Evolutionary conservation across 305 asterid genomes (phyloP).

Genomic region (Solanum hybrid): DNA sequence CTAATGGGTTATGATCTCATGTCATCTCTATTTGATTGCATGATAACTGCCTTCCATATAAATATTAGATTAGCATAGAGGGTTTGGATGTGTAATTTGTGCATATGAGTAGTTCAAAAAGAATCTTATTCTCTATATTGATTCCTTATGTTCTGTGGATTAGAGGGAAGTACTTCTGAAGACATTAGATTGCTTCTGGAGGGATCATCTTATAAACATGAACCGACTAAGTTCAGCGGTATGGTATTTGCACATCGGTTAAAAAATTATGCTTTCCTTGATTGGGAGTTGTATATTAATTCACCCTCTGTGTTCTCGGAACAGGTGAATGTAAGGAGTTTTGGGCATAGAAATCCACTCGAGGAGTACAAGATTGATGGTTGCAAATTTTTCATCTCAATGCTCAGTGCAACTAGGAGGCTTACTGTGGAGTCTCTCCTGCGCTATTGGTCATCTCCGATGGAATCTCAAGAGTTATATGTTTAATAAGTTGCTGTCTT

Average conservation of each 20-base stretch:
- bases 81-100: neutral
- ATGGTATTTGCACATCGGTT: neutral
- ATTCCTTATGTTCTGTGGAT: constrained; percentile 7
- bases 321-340: constrained; percentile 92
- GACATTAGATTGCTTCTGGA: constrained; percentile 94
- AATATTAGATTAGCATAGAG: neutral
- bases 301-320: constrained; percentile 1
- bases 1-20: neutral
- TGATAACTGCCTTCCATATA: neutral
- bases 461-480: constrained; percentile 75
- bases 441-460: constrained; percentile 83
- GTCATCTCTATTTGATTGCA: neutral
- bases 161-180: constrained; percentile 87
- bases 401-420: constrained; percentile 91
- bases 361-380: constrained; percentile 98
- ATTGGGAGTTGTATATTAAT: neutral
- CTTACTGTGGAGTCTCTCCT: constrained; percentile 81
- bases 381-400: constrained; percentile 92
- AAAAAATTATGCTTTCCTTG: neutral
- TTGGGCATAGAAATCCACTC: constrained; percentile 93
- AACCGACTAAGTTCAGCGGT: constrained; percentile 94
- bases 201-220: constrained; percentile 99
- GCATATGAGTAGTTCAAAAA: neutral
- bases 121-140: neutral
- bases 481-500: constrained; percentile 6